Evolutionary conservation across 2,329 filamentous ascomycete genomes (phyloP), one percentile per base, ranked within the genome.

Genomic region (Calycina marina): DNA sequence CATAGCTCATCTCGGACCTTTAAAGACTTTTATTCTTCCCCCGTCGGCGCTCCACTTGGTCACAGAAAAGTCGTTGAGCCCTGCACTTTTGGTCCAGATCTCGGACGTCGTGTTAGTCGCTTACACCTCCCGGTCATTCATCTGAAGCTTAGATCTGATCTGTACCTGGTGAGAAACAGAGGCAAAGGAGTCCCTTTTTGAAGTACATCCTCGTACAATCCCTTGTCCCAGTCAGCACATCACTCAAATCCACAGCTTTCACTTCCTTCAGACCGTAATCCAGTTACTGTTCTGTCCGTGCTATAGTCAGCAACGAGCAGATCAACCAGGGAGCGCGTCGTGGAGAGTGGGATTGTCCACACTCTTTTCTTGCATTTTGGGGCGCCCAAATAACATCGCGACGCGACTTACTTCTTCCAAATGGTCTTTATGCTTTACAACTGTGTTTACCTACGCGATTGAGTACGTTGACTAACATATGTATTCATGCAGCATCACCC

Each of bases 401-500:
- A 46, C 47, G 45, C 49, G 48, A 45, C 40, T 43, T 40, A 33
- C 31, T 43, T 41, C 40, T 45, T 31, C 34, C 45, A n/a, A 48
- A 53, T 53, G 49, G 48, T 52, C 45, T 40, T 47, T 51, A 48
- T 35, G 37, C 45, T 44, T 42, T 47, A 32, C 40, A 36, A 37
- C 41, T 41, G 35, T 35, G 43, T 41, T 38, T 43, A 41, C 31
- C 40, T 43, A 18, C 27, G 32, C 25, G 26, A 14, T 30, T 34
- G 28, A 42, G 39, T 35, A 39, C 22, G 14, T 32, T 47, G 34
- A 34, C 48, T 51, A 40, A 52, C 43, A 43, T 25, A 37, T 43
- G 32, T 32, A 37, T 36, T 40, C 36, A 48, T 50, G 67, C 72
- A 83, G 76, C 77, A 81, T 69, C 77, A 80, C 63, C 68, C 73